phyloP scores from a whole-genome alignment of 1,284 basidiomycete species.

The Lignosus rhinocerotis region DNA sequence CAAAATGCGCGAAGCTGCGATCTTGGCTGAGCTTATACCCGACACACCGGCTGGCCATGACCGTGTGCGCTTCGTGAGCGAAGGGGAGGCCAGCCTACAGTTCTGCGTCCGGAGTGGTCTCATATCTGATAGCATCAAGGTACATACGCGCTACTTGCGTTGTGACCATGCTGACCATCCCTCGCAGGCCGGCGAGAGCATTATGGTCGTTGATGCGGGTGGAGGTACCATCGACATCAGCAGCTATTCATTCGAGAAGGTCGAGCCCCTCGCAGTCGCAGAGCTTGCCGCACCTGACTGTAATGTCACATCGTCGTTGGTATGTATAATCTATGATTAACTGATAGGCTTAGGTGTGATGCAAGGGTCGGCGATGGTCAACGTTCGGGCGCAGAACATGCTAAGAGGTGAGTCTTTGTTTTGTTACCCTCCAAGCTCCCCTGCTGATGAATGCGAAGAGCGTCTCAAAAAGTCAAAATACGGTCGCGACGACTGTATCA shows the following conservation, averaged over 20 bases:
- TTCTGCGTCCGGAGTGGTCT: conserved; percentile 36
- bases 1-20: conserved; percentile 41
- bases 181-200: neutral
- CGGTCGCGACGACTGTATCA: neutral
- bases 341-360: conserved; percentile 21
- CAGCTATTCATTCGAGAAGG: conserved; percentile 40
- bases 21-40: conserved; percentile 35
- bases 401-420: conserved; percentile 27
- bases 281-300: conserved; percentile 11
- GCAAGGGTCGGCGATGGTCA: conserved; percentile 29
- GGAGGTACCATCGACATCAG: conserved; percentile 59
- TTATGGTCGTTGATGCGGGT: conserved; percentile 55
- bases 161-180: no score
- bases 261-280: conserved; percentile 12
- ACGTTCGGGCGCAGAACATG: conserved; percentile 31
- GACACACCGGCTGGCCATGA: conserved; percentile 30
- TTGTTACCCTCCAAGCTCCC: no score
- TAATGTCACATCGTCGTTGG: neutral
- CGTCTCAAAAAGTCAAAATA: neutral
- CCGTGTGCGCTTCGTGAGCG: conserved; percentile 47
- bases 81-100: conserved; percentile 52
- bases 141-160: neutral
- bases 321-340: neutral
- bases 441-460: neutral
- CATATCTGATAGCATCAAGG: neutral